Percentiles rank a stretch among this genome's conserved stretches.
These are phyloP conservation scores for baker's yeast (Saccharomyces cerevisiae) DNA, from an alignment of 805 yeast genomes.

Conservation along the genomic window DNA sequence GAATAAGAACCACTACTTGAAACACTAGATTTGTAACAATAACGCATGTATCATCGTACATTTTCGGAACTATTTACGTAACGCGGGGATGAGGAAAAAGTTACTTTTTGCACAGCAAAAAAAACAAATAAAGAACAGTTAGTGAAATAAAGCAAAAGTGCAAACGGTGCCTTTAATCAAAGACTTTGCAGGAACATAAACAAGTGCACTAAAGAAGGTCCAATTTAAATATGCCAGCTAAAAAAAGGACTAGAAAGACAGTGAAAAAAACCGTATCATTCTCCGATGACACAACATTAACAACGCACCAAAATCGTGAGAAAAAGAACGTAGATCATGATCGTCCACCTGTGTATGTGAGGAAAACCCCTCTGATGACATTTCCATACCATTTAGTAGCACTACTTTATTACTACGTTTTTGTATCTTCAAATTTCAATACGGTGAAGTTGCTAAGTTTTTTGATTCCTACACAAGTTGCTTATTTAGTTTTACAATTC, in stretches of 20 bases:
- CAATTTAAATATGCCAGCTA: slow-evolving; percentile 14
- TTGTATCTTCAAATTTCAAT: slow-evolving; percentile 22
- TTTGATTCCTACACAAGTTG: slow-evolving; percentile 30
- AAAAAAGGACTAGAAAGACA: slow-evolving; percentile 13
- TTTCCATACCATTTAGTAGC: slow-evolving; percentile 29
- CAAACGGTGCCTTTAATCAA: slow-evolving; percentile 4
- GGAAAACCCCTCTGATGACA: slow-evolving; percentile 19
- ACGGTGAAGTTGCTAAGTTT: slow-evolving; percentile 20
- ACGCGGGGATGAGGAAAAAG: background rate
- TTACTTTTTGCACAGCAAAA: background rate
- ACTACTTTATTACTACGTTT: slow-evolving; percentile 30
- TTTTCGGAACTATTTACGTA: background rate
- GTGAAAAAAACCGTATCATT: slow-evolving; percentile 26
- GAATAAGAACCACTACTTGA: background rate
- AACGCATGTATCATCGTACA: background rate
- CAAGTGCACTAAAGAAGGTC: background rate
- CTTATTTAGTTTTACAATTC: slow-evolving; percentile 30
- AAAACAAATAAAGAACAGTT: background rate
- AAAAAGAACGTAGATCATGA: slow-evolving; percentile 19
- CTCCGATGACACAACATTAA: slow-evolving; percentile 27
- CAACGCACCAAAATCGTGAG: slow-evolving; percentile 17
- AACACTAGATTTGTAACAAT: background rate
- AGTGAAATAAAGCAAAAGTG: background rate
- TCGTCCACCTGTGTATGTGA: slow-evolving; percentile 29
- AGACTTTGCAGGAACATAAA: background rate